These are phyloP conservation scores for Xanthoconium separans DNA, from an alignment of 1,284 basidiomycete species.

Conservation along the genomic window DNA sequence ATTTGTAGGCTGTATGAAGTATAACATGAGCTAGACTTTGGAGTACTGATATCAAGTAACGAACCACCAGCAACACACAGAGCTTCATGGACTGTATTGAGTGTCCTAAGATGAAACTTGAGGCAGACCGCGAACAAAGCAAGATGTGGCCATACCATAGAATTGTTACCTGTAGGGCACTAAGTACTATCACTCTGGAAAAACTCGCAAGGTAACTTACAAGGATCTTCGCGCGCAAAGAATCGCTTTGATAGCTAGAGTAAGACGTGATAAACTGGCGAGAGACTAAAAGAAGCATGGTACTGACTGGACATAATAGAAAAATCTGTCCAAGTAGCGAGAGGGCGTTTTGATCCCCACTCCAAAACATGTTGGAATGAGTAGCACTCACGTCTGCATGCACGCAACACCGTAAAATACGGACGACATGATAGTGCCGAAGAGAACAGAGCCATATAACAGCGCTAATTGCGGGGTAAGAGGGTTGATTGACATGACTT, in stretches of 20 bases:
- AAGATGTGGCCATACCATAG: not conserved
- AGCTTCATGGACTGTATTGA: constrained; percentile 3
- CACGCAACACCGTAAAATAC: not conserved
- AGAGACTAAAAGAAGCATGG: not conserved
- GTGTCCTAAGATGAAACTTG: not conserved
- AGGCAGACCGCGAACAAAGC: not conserved
- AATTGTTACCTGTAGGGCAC: constrained; percentile 1
- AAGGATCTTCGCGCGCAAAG: not conserved
- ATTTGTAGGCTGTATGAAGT: constrained; percentile 10
- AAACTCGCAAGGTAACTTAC: not conserved
- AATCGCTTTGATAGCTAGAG: constrained; percentile 2
- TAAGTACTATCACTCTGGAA: not conserved
- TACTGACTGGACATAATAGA: not conserved
- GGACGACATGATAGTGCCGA: not conserved
- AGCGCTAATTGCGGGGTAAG: too few species aligned
- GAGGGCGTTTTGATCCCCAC: not conserved
- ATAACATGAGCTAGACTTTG: not conserved
- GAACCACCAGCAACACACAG: constrained; percentile 3
- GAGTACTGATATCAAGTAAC: not conserved
- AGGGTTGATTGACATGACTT: too few species aligned
- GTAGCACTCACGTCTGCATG: not conserved
- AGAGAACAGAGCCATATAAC: too few species aligned
- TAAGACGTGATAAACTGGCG: too few species aligned
- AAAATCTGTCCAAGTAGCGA: not conserved
- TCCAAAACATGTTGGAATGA: not conserved